Conservation (phyloP, 2,329 filamentous ascomycete genomes). For the Beauveria australis region DNA sequence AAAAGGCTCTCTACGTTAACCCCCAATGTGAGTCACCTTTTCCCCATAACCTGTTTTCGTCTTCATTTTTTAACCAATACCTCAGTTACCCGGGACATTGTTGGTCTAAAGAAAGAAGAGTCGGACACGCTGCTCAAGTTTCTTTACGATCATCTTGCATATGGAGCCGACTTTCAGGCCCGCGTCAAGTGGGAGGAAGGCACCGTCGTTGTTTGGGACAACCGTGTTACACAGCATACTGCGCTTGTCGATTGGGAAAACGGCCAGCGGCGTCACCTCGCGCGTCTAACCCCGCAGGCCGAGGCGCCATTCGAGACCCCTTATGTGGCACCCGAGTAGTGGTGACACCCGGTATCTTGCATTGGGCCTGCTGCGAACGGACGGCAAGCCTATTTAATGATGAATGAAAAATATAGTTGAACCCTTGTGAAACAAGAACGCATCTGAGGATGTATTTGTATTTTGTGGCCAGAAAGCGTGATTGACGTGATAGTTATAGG, state of each 20-base stretch:
- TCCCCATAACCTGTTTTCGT: background rate
- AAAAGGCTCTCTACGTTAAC: slow-evolving; percentile 73
- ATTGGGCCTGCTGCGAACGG: background rate
- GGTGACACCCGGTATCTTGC: background rate
- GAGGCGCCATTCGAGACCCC: slow-evolving; percentile 33
- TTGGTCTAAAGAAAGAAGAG: slow-evolving; percentile 75
- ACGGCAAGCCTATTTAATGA: background rate
- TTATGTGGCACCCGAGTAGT: slow-evolving; percentile 6
- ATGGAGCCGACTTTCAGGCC: slow-evolving; percentile 53
- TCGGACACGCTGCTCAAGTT: slow-evolving; percentile 62
- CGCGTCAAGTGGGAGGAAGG: slow-evolving; percentile 63
- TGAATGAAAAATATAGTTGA: background rate
- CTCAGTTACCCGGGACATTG: slow-evolving; percentile 62
- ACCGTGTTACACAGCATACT: slow-evolving; percentile 65
- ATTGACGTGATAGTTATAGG: too few species aligned
- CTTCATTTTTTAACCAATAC: background rate
- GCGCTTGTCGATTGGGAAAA: slow-evolving; percentile 69
- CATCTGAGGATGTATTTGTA: too few species aligned
- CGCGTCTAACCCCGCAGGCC: slow-evolving; percentile 68
- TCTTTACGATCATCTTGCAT: slow-evolving; percentile 41
- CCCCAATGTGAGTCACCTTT: slow-evolving; percentile 53
- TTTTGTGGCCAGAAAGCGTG: too few species aligned
- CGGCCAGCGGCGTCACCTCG: slow-evolving; percentile 64
- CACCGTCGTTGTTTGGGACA: slow-evolving; percentile 76
- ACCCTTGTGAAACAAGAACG: background rate